Evolutionary conservation across 441 rosid genomes (phyloP).

Genomic region (Aquilaria agallochum): DNA sequence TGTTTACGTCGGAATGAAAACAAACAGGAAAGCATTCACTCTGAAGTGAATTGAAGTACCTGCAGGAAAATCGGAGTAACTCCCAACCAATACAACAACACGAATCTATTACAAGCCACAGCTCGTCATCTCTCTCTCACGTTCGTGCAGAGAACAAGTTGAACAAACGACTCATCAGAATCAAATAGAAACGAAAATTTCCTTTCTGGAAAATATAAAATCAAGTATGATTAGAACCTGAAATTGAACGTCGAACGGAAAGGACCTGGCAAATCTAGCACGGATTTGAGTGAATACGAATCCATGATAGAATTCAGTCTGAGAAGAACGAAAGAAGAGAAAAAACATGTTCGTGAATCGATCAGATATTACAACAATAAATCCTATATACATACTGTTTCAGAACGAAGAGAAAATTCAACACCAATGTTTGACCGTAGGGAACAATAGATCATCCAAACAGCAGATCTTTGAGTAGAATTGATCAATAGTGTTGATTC

Average conservation of each 20-base stretch:
- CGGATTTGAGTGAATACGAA: constrained; percentile 65
- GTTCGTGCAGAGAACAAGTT: not conserved
- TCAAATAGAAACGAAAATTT: not conserved
- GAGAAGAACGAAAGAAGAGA: not conserved
- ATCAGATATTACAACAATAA: too few species aligned
- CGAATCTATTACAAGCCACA: not conserved
- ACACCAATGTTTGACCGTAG: too few species aligned
- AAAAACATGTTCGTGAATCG: too few species aligned
- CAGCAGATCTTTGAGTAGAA: too few species aligned
- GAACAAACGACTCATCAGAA: not conserved
- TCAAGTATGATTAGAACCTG: constrained; percentile 44
- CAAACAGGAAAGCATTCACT: constrained; percentile 93
- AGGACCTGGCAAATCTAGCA: constrained; percentile 63
- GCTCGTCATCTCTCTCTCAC: constrained; percentile 2
- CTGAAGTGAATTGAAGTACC: constrained; percentile 95
- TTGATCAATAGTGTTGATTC: too few species aligned
- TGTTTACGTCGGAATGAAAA: constrained; percentile 77
- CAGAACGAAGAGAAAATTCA: too few species aligned
- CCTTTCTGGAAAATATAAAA: not conserved
- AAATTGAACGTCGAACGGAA: constrained; percentile 75
- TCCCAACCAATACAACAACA: not conserved
- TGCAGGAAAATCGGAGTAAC: constrained; percentile 19
- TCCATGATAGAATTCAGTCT: constrained; percentile 46
- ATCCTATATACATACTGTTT: too few species aligned
- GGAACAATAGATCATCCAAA: too few species aligned